These are phyloP conservation scores for Phytopythium montanum DNA, from an alignment of 352 stramenopile genomes.

Conservation along the genomic window DNA sequence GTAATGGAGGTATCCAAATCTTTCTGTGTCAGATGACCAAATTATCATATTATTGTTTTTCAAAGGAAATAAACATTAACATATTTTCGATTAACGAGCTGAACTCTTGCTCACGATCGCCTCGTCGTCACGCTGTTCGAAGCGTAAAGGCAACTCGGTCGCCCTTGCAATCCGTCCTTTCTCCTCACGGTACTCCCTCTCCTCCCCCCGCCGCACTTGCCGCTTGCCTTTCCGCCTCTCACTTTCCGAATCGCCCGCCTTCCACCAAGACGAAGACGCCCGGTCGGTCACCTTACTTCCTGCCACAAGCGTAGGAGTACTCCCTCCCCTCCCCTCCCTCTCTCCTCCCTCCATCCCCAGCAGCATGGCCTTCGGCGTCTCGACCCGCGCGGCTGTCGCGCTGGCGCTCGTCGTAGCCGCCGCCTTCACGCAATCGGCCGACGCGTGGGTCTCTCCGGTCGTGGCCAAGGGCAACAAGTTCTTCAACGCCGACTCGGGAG, in stretches of 20 bases:
- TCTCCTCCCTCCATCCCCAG: background rate
- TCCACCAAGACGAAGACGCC: background rate
- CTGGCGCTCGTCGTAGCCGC: background rate
- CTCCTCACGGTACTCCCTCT: background rate
- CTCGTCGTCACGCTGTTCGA: background rate
- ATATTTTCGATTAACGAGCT: no score
- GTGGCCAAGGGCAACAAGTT: constrained; percentile 78
- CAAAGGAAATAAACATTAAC: no score
- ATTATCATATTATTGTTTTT: no score
- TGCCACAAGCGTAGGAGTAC: background rate
- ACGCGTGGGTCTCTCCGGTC: constrained; percentile 52
- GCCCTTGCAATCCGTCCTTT: background rate
- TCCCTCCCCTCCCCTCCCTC: background rate
- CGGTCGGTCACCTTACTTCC: background rate
- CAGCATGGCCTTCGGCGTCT: constrained; percentile 4
- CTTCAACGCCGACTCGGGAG: constrained; percentile 62
- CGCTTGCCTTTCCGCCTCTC: background rate
- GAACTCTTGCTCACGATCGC: background rate
- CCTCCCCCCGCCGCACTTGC: background rate
- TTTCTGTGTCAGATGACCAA: no score
- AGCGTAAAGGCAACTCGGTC: background rate
- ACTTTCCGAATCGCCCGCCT: background rate
- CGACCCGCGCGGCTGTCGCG: background rate
- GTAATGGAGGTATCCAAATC: no score
- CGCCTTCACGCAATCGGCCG: background rate